Conservation (phyloP, 257 asterid genomes). For the Lycium ferocissimum region DNA sequence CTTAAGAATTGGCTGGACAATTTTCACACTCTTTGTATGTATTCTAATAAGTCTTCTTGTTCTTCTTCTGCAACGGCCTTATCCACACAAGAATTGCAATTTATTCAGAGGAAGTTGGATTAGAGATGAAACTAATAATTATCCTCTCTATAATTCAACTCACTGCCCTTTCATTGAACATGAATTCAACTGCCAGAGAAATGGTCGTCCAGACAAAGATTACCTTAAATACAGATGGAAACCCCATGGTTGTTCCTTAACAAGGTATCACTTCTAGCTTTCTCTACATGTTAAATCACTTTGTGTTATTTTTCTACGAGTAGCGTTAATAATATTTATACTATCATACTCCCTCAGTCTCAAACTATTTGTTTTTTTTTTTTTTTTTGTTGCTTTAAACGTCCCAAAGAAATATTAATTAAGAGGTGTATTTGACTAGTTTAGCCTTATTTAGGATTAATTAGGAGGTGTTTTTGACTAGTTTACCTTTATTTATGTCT, state of each 20-base stretch:
- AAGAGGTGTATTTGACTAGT: no score
- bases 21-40: background rate
- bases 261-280: slow-evolving; percentile 45
- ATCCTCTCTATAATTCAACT: slow-evolving; percentile 60
- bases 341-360: no score
- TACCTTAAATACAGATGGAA: slow-evolving; percentile 79
- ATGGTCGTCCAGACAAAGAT: slow-evolving; percentile 72
- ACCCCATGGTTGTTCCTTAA: slow-evolving; percentile 62
- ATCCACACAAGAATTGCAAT: slow-evolving; percentile 40
- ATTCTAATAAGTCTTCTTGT: background rate
- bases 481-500: no score
- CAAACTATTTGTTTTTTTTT: no score
- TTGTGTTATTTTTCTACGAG: no score
- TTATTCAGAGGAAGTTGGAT: slow-evolving; percentile 75
- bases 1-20: slow-evolving; percentile 22
- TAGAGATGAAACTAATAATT: slow-evolving; percentile 33
- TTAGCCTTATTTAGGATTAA: no score
- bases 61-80: background rate
- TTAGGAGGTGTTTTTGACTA: no score
- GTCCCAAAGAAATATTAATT: no score
- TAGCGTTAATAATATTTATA: no score
- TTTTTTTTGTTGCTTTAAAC: no score
- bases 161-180: slow-evolving; percentile 78
- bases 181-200: slow-evolving; percentile 71
- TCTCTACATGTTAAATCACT: background rate